phyloP scores from a whole-genome alignment of 371 early-diverging fungal genomes.

The Mortierella sp. region DNA sequence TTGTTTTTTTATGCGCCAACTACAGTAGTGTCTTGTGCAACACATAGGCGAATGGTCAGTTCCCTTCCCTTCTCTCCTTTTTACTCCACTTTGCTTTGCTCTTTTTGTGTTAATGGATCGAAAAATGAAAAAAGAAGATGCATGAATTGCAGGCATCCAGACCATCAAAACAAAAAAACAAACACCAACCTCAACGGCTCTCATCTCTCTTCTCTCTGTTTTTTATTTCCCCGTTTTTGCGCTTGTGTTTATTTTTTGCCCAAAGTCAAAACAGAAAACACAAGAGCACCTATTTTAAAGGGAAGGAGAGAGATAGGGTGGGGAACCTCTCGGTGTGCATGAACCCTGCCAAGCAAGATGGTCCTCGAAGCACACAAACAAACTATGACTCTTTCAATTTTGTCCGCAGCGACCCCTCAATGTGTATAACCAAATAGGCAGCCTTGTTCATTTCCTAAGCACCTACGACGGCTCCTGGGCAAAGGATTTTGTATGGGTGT shows the following conservation, averaged over 20 bases:
- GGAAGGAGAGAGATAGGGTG: neutral
- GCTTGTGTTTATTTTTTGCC: neutral
- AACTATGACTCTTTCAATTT: neutral
- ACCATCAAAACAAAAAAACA: neutral
- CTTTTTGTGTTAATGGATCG: neutral
- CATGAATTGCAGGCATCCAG: slow-evolving; percentile 1
- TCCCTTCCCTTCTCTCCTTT: neutral
- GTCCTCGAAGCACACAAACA: neutral
- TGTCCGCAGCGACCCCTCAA: neutral
- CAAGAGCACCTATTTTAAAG: neutral
- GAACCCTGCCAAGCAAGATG: neutral
- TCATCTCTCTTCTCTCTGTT: neutral
- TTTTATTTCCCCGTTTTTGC: neutral
- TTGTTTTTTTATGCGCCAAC: neutral
- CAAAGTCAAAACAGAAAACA: neutral
- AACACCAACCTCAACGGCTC: neutral
- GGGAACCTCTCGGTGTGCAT: neutral
- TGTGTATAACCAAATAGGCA: neutral
- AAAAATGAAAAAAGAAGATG: slow-evolving; percentile 2
- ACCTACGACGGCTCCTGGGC: neutral
- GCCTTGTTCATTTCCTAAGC: neutral
- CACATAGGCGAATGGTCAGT: neutral
- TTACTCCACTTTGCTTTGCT: neutral
- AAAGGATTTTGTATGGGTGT: neutral
- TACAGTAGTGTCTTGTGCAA: neutral